phyloP scores from a whole-genome alignment of 192 early-diverging fungal species.

The Martensiomyces pterosporus region DNA sequence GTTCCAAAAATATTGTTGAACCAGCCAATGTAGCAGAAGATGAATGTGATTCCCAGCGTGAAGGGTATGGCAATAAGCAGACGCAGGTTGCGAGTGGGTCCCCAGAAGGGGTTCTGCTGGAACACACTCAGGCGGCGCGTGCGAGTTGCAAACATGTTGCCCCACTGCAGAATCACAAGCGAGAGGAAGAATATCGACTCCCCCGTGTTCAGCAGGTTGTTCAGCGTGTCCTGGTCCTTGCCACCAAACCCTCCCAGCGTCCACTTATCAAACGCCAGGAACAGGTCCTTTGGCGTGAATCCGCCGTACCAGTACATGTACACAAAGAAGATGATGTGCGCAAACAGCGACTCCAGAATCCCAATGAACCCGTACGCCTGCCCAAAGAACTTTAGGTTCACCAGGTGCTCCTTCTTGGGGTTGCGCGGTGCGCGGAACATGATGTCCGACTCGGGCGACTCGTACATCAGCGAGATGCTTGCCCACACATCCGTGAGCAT shows the following conservation, averaged over 20 bases:
- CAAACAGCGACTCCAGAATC: constrained; percentile 54
- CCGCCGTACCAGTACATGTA: constrained; percentile 56
- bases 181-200: constrained; percentile 59
- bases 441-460: constrained; percentile 62
- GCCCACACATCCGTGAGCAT: constrained; percentile 53
- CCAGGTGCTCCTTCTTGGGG: constrained; percentile 59
- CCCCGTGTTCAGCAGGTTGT: constrained; percentile 40
- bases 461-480: constrained; percentile 64
- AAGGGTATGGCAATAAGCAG: constrained; percentile 38
- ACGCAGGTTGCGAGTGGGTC: constrained; percentile 22
- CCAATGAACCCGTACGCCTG: constrained; percentile 77
- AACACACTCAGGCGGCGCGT: too few species aligned
- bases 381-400: constrained; percentile 54
- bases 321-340: constrained; percentile 60
- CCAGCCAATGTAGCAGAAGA: constrained; percentile 30
- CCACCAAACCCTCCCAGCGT: constrained; percentile 40
- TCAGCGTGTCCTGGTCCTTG: constrained; percentile 38
- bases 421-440: constrained; percentile 64
- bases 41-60: constrained; percentile 21
- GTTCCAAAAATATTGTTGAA: constrained; percentile 53
- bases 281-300: constrained; percentile 36
- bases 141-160: too few species aligned
- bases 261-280: constrained; percentile 50
- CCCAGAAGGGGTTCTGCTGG: too few species aligned
- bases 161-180: too few species aligned